Evolutionary conservation across 345 rosid species (phyloP), one percentile per base, ranked within the genome.

Genomic region (Cardamine occulta): DNA sequence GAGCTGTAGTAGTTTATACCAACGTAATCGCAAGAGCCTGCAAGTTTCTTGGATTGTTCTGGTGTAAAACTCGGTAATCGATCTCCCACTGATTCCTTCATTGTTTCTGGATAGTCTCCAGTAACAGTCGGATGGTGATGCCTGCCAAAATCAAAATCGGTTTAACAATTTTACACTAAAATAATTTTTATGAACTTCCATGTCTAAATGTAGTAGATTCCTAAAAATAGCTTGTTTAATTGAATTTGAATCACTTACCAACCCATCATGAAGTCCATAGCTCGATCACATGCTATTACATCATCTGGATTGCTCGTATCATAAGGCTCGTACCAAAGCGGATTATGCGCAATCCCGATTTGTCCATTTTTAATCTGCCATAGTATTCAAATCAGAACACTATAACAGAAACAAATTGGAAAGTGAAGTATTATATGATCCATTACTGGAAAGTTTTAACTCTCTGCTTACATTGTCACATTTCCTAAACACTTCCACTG

Each of bases 1-100:
- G 91, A 59, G 6, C 87, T 85, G 65, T 88, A 88, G 60, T 85
- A 88, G 80, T 88, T 85, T 17, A 84, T 68, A 3, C 89, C 91
- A 44, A 88, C 34, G 59, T 84, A 88, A 75, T 89, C 94, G 0
- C 82, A 39, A 3, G 92, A 87, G 3, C 89, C 85, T 65, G 76
- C 84, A 3, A 87, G 65, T 80, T 74, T 44, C 51, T 73, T 58
- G 4, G 89, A 76, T 66, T 91, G 66, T 7, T 75, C 76, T 76
- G 80, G 37, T 1, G 88, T 86, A 64, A 91, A 88, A 51, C 76
- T 85, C 4, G 93, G 92, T 69, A 91, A 60, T 49, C 91, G 24
- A 28, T 74, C 69, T 24, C 93, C 93, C 0, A 85, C 80, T 1
- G 82, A 35, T 10, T 47, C 7, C 68, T 73, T 78, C 96, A 91